Conservation (phyloP, 495 filamentous ascomycete genomes). For the Cryomyces antarcticus region DNA sequence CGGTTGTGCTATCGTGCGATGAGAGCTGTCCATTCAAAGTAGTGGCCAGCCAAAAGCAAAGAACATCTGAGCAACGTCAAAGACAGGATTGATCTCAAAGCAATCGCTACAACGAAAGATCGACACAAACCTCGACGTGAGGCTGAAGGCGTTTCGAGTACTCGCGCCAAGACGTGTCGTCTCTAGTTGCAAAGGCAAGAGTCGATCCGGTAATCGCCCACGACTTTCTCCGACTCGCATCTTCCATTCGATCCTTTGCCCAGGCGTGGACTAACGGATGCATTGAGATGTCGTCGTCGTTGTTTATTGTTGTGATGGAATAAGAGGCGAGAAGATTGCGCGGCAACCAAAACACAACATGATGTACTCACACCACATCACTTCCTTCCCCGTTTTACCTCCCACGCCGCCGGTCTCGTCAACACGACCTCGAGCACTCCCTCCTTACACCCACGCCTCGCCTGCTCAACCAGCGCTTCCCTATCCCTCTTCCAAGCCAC, state of each 20-base stretch:
- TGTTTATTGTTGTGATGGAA: constrained; percentile 8
- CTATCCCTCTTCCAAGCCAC: no score
- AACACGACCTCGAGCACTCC: no score
- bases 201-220: constrained; percentile 5
- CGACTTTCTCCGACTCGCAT: background rate
- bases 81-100: constrained; percentile 3
- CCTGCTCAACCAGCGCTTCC: no score
- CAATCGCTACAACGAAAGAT: constrained; percentile 3
- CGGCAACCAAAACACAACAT: constrained; percentile 1
- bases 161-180: constrained; percentile 2
- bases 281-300: constrained; percentile 8
- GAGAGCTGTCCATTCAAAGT: background rate
- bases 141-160: constrained; percentile 9
- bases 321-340: constrained; percentile 10
- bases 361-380: no score
- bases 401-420: no score
- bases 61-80: constrained; percentile 9
- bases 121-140: constrained; percentile 12
- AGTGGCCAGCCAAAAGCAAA: background rate
- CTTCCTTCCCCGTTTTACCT: no score
- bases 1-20: no score
- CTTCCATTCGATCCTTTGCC: constrained; percentile 5
- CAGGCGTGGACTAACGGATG: constrained; percentile 10
- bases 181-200: background rate
- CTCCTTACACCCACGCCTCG: no score